Evolutionary conservation across 495 filamentous ascomycete species (phyloP).

Genomic region (Penicillium longicatenatum): DNA sequence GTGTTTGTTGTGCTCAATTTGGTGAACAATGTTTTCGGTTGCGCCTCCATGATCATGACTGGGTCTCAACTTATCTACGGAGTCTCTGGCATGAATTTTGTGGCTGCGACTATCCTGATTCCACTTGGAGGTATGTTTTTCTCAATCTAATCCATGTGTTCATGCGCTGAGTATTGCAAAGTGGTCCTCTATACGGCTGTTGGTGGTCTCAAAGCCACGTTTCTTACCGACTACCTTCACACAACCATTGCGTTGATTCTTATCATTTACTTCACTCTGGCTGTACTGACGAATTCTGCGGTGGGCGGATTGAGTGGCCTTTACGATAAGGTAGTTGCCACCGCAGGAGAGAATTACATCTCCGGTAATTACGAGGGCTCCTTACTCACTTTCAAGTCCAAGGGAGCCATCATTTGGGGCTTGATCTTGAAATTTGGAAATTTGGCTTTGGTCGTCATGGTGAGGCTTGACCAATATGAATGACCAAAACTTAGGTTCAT

Average conservation of each 20-base stretch:
- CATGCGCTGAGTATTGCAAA: slow-evolving; percentile 7
- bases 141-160: not conserved
- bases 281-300: slow-evolving; percentile 32
- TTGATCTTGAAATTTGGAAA: slow-evolving; percentile 52
- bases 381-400: slow-evolving; percentile 52
- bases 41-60: slow-evolving; percentile 43
- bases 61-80: slow-evolving; percentile 40
- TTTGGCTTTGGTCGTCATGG: slow-evolving; percentile 53
- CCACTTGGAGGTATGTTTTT: slow-evolving; percentile 40
- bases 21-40: slow-evolving; percentile 53
- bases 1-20: slow-evolving; percentile 54
- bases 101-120: slow-evolving; percentile 47
- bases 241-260: slow-evolving; percentile 41
- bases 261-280: slow-evolving; percentile 42
- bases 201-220: slow-evolving; percentile 44
- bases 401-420: slow-evolving; percentile 52
- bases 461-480: slow-evolving; percentile 15
- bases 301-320: slow-evolving; percentile 38
- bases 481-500: too few species aligned
- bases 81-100: slow-evolving; percentile 43
- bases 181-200: slow-evolving; percentile 45
- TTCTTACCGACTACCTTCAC: slow-evolving; percentile 43
- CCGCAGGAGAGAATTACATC: slow-evolving; percentile 40
- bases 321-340: slow-evolving; percentile 39
- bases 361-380: slow-evolving; percentile 50